Evolutionary conservation across 345 rosid species (phyloP).

Genomic region (Viola odorata): DNA sequence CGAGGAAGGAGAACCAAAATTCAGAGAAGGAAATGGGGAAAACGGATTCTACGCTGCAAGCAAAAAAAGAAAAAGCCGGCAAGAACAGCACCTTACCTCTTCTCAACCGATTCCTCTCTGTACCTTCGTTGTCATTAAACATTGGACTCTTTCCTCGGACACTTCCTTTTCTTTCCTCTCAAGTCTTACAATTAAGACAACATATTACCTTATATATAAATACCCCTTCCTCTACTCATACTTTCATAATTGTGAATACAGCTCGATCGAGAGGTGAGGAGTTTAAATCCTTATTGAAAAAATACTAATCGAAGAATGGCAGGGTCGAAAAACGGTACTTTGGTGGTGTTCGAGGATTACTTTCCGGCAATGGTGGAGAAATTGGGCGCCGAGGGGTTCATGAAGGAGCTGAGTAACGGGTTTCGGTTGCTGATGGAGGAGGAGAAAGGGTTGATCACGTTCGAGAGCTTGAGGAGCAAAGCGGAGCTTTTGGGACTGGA

Average conservation of each 20-base stretch:
- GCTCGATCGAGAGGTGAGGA: too few species aligned
- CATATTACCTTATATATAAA: constrained; percentile 8
- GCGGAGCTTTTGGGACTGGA: constrained; percentile 34
- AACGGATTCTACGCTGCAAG: constrained; percentile 5
- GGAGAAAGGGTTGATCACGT: constrained; percentile 40
- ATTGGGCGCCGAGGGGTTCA: constrained; percentile 50
- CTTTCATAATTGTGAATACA: neutral
- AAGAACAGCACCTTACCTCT: neutral
- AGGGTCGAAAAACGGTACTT: constrained; percentile 12
- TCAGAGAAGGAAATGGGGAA: too few species aligned
- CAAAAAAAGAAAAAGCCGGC: constrained; percentile 3
- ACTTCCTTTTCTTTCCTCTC: constrained; percentile 3
- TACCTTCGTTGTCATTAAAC: constrained; percentile 26
- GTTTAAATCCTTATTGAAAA: too few species aligned
- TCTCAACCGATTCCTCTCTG: constrained; percentile 8
- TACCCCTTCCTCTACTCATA: neutral
- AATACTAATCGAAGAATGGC: constrained; percentile 15
- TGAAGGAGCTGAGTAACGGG: constrained; percentile 50
- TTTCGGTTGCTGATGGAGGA: constrained; percentile 46
- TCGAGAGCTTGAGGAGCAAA: constrained; percentile 50
- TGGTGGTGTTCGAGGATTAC: constrained; percentile 41
- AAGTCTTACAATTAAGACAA: neutral
- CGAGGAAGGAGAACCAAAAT: constrained; percentile 31
- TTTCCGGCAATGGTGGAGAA: constrained; percentile 56
- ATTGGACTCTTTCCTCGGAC: constrained; percentile 14